Evolutionary conservation across 164 flowering plant species (phyloP), one percentile per base, ranked within the genome.

Genomic region (Stephania cephalantha): DNA sequence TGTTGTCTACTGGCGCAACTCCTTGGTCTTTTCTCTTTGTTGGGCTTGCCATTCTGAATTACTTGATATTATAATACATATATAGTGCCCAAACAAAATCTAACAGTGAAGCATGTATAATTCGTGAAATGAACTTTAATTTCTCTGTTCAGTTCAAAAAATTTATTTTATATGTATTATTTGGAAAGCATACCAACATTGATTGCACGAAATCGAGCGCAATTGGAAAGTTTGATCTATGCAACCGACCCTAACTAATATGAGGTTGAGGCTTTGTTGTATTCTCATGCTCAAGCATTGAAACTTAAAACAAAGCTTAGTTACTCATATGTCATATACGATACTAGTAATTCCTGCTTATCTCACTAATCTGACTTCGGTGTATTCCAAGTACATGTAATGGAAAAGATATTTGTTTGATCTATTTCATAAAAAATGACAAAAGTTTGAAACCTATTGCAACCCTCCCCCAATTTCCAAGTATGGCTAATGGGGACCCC

Each of bases 31-130:
- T 69, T 91, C 91, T 20, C 92, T 74, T 80, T 90, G 98, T 35
- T 73, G 83, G 3, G 99, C 98, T 93, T 95, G 96, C 98, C 99
- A 95, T 85, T 91, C 99, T 95, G 77, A 53, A 9, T 42, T 72
- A 74, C 73, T 81, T 30, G 77, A 74, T 58, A 53, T 80, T 73
- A 82, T 70, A 45, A 31, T 73, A 6, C 58, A n/a, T n/a, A n/a
- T n/a, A 53, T 29, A 25, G 25, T 25, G 25, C 25, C 29, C 63
- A 68, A 68, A 18, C 0, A 25, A 31, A 46, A 25, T 13, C 17
- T 67, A 29, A 29, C 20, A 13, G 5, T 5, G 22, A 25, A 25
- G 25, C 25, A 25, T 25, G 25, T 25, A 25, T 25, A 25, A 25
- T 25, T 0, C 0, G 25, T 25, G 25, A 25, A 35, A 35, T 4